Percentiles rank a stretch among this genome's conserved stretches.
These are phyloP conservation scores for Schwanniomyces etchellsii DNA, from an alignment of 1,139 yeast species.

Conservation along the genomic window DNA sequence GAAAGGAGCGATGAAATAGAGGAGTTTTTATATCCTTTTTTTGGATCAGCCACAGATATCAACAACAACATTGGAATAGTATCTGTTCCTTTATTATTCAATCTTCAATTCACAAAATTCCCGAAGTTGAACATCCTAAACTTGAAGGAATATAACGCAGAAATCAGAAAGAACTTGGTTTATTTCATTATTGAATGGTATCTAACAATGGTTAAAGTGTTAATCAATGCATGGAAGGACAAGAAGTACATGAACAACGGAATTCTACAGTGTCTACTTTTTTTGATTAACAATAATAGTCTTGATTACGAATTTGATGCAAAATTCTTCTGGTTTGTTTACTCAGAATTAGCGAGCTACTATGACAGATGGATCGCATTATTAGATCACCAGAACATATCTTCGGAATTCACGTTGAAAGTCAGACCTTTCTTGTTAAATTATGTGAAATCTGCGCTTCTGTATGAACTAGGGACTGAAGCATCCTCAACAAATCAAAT, in stretches of 20 bases:
- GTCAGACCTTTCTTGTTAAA: too few relatives aligned
- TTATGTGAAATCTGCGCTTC: too few relatives aligned
- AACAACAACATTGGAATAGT: conserved; percentile 41
- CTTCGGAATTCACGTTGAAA: too few relatives aligned
- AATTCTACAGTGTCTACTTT: conserved; percentile 15
- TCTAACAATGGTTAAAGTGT: conserved; percentile 28
- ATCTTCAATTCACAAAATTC: conserved; percentile 21
- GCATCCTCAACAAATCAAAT: too few relatives aligned
- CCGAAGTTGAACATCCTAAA: conserved; percentile 6
- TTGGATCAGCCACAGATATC: conserved; percentile 31
- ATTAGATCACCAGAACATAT: too few relatives aligned
- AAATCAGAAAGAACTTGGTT: conserved; percentile 10
- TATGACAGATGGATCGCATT: background rate
- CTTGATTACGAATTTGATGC: conserved; percentile 17
- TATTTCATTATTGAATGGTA: conserved; percentile 35
- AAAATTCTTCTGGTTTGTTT: conserved; percentile 23
- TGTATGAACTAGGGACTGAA: too few relatives aligned
- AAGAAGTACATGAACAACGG: background rate
- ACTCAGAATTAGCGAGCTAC: conserved; percentile 10
- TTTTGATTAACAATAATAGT: conserved; percentile 12
- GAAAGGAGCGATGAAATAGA: background rate
- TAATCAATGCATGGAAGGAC: conserved; percentile 6
- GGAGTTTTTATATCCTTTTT: background rate
- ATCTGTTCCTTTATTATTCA: conserved; percentile 39
- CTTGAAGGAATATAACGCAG: conserved; percentile 8